Percentiles rank a stretch among this genome's conserved stretches.
Conservation (phyloP, 257 asterid genomes). For the Scutellaria baicalensis region DNA sequence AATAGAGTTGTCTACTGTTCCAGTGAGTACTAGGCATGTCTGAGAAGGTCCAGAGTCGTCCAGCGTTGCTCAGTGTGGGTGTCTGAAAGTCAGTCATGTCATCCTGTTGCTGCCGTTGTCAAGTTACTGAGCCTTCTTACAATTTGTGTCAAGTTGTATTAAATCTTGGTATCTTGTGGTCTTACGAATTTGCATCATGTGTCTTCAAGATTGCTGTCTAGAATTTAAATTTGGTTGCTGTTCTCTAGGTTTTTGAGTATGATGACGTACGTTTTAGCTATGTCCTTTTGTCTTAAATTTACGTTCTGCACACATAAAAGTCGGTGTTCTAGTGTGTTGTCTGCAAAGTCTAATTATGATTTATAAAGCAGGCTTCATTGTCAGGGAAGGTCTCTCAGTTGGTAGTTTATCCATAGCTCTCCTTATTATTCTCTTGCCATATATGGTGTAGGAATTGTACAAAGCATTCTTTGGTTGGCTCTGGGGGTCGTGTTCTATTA, state of each 20-base stretch:
- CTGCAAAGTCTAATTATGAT: background rate
- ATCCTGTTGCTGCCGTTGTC: slow-evolving; percentile 85
- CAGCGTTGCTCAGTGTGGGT: slow-evolving; percentile 88
- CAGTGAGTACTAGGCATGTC: slow-evolving; percentile 97
- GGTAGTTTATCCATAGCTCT: background rate
- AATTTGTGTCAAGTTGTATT: slow-evolving; percentile 61
- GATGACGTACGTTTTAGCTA: slow-evolving; percentile 23
- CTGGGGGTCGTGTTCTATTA: background rate
- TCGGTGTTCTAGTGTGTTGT: background rate
- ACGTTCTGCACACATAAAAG: slow-evolving; percentile 4
- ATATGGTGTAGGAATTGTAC: background rate
- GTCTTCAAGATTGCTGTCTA: slow-evolving; percentile 45
- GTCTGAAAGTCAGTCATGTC: slow-evolving; percentile 89
- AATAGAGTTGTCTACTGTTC: slow-evolving; percentile 83
- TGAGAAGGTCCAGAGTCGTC: slow-evolving; percentile 94
- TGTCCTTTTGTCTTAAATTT: background rate
- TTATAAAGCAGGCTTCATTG: slow-evolving; percentile 3
- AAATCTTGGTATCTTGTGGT: slow-evolving; percentile 40
- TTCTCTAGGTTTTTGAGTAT: slow-evolving; percentile 42
- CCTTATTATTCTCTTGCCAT: background rate
- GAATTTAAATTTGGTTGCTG: slow-evolving; percentile 26
- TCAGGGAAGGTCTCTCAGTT: slow-evolving; percentile 4
- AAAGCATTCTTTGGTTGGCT: background rate
- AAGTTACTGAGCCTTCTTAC: slow-evolving; percentile 51
- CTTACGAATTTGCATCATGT: slow-evolving; percentile 32